phyloP scores from a whole-genome alignment of 2,329 filamentous ascomycete species.

The Ascochyta pisi region DNA sequence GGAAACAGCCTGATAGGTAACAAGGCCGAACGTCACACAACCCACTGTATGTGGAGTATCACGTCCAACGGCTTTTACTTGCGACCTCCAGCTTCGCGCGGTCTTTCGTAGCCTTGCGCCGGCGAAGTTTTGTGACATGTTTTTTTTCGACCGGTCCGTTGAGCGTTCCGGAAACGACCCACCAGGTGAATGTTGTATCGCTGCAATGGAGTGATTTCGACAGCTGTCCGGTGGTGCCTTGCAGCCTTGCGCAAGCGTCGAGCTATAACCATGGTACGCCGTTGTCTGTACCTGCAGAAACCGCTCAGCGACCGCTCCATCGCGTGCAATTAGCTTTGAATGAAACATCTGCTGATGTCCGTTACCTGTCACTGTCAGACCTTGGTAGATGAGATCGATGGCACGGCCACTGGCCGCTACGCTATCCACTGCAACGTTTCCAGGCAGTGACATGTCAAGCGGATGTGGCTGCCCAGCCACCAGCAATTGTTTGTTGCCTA shows the following conservation, averaged over 20 bases:
- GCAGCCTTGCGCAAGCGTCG: no score
- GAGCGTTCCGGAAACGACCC: background rate
- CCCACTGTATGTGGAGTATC: conserved; percentile 7
- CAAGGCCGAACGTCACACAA: conserved; percentile 9
- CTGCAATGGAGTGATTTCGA: background rate
- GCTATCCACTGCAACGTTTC: conserved; percentile 7
- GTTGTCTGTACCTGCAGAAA: background rate
- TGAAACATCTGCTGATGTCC: conserved; percentile 8
- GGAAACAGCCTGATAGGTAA: background rate
- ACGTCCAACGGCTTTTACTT: conserved; percentile 7
- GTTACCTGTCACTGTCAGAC: conserved; percentile 18
- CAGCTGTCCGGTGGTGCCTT: background rate
- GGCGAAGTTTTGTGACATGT: background rate
- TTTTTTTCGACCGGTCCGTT: conserved; percentile 4
- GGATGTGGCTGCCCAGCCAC: conserved; percentile 6
- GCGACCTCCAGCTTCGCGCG: conserved; percentile 8
- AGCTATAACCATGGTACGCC: background rate
- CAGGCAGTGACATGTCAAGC: conserved; percentile 7
- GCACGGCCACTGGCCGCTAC: conserved; percentile 12
- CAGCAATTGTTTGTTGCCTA: conserved; percentile 9
- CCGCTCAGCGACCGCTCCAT: background rate
- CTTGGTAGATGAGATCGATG: conserved; percentile 9
- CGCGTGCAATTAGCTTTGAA: conserved; percentile 5
- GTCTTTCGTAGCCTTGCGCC: conserved; percentile 10
- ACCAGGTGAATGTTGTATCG: background rate